Evolutionary conservation across 2,329 filamentous ascomycete species (phyloP).

Genomic region (Penicillium polonicum): DNA sequence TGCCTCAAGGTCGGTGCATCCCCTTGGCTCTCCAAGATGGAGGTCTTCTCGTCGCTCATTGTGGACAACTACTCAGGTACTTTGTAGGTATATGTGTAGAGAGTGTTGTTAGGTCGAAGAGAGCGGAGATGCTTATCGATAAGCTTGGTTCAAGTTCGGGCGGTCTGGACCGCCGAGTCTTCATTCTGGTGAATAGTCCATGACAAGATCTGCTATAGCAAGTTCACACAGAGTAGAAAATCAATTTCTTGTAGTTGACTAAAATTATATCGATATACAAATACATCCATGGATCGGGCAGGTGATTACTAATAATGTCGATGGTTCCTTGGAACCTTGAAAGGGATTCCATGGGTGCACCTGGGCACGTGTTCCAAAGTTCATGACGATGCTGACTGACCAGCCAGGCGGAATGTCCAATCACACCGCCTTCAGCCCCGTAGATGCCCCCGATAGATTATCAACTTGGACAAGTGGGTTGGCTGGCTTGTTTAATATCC

Average conservation of each 20-base stretch:
- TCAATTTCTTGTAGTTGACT: too few species aligned
- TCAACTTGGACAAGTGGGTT: not conserved
- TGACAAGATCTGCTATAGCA: too few species aligned
- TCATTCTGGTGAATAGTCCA: too few species aligned
- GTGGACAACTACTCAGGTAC: not conserved
- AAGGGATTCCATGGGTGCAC: too few species aligned
- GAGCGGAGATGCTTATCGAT: too few species aligned
- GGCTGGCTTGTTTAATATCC: not conserved
- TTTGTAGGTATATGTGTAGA: not conserved
- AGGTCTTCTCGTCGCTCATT: constrained; percentile 4
- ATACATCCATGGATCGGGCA: too few species aligned
- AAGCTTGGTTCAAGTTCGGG: too few species aligned
- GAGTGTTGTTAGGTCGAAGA: not conserved
- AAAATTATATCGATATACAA: too few species aligned
- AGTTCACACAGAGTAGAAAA: too few species aligned
- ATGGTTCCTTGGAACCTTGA: too few species aligned
- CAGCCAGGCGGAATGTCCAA: not conserved
- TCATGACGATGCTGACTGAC: not conserved
- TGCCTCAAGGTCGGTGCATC: not conserved
- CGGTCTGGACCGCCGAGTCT: too few species aligned
- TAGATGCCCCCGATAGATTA: not conserved
- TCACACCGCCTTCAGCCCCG: not conserved
- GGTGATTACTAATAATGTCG: too few species aligned
- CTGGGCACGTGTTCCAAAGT: not conserved
- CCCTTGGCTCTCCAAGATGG: not conserved